These are phyloP conservation scores for Myxozyma lipomycoides DNA, from an alignment of 805 yeast genomes.

Conservation along the genomic window DNA sequence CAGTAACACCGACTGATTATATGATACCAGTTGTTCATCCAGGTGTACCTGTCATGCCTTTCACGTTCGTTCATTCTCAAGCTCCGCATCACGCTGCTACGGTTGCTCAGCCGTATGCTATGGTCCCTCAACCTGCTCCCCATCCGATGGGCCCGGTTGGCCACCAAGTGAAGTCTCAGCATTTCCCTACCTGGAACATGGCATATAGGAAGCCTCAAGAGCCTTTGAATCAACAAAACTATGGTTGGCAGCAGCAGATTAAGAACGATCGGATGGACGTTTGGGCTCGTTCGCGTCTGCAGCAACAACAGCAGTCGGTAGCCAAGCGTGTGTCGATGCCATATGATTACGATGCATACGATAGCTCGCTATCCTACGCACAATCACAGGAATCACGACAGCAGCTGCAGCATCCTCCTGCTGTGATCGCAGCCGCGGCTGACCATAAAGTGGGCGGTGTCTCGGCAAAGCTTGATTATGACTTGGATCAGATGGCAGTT, in stretches of 20 bases:
- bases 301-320: not conserved
- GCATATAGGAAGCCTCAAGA: not conserved
- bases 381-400: not conserved
- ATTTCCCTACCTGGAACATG: not conserved
- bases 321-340: not conserved
- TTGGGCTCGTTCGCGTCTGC: not conserved
- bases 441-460: slow-evolving; percentile 60
- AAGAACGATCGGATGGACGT: not conserved
- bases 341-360: not conserved
- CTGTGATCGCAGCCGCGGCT: not conserved
- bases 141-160: no score
- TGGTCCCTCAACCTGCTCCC: no score
- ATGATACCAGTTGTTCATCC: slow-evolving; percentile 2
- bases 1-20: slow-evolving; percentile 16
- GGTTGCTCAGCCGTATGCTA: not conserved
- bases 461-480: slow-evolving; percentile 72
- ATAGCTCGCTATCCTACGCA: not conserved
- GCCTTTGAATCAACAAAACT: not conserved
- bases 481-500: slow-evolving; percentile 69
- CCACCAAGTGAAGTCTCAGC: not conserved
- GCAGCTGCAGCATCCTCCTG: not conserved
- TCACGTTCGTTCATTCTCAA: not conserved
- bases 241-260: slow-evolving; percentile 2
- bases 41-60: slow-evolving; percentile 5
- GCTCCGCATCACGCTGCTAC: not conserved